These are phyloP conservation scores for Verticillium longisporum DNA, from an alignment of 2,329 filamentous ascomycete species.

Conservation along the genomic window DNA sequence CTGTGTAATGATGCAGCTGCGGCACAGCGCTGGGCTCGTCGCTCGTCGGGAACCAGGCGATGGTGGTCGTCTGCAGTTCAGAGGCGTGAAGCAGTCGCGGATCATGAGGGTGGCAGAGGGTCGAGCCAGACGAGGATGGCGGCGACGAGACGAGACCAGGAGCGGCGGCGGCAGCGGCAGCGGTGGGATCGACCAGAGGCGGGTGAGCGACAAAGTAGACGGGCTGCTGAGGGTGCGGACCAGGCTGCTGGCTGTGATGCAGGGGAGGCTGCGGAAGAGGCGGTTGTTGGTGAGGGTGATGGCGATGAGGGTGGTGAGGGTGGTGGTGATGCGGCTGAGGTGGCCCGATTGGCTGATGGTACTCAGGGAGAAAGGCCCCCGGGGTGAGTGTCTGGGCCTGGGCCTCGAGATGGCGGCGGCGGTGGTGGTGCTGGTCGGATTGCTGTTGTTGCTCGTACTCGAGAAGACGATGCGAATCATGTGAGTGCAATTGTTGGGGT, in stretches of 20 bases:
- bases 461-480: neutral
- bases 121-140: neutral
- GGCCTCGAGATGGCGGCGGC: neutral
- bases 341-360: neutral
- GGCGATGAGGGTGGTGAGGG: neutral
- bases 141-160: neutral
- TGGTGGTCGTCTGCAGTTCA: constrained; percentile 4
- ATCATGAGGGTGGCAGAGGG: constrained; percentile 11
- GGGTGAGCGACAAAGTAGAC: neutral
- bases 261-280: neutral
- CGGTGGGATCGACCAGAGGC: neutral
- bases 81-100: constrained; percentile 8
- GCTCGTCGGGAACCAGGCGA: neutral
- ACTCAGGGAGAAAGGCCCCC: neutral
- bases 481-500: neutral
- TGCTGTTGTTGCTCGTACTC: neutral
- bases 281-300: neutral
- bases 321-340: neutral
- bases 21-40: neutral
- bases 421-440: neutral
- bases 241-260: neutral
- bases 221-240: neutral
- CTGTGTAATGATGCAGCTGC: neutral
- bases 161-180: too few species aligned
- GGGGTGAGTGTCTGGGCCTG: neutral